Evolutionary conservation across 345 rosid genomes (phyloP).

Genomic region (Hevea brasiliensis): DNA sequence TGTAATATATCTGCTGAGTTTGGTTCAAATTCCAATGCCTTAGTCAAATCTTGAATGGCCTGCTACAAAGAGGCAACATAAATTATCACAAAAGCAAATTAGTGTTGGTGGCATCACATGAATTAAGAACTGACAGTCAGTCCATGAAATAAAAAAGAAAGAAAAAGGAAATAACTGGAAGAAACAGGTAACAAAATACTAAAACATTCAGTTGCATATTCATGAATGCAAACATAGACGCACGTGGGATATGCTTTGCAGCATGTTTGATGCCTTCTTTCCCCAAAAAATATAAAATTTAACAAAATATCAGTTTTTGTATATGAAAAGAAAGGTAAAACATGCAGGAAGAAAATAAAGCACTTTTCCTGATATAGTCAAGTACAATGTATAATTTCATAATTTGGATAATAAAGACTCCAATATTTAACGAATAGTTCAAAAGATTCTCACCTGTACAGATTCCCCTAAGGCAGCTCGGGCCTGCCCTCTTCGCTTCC

Average conservation of each 20-base stretch:
- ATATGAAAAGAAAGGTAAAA: not conserved
- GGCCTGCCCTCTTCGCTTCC: slow-evolving; percentile 99
- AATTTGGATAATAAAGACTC: slow-evolving; percentile 5
- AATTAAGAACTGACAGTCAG: slow-evolving; percentile 1
- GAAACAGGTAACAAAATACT: not conserved
- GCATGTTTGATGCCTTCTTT: slow-evolving; percentile 6
- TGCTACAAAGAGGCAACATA: slow-evolving; percentile 37
- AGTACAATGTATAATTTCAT: not conserved
- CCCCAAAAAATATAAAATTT: not conserved
- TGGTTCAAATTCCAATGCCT: slow-evolving; percentile 88
- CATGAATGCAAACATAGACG: slow-evolving; percentile 7
- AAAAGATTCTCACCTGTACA: slow-evolving; percentile 55
- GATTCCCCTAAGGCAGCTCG: slow-evolving; percentile 94
- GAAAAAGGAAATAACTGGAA: slow-evolving; percentile 1
- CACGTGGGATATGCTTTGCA: slow-evolving; percentile 2
- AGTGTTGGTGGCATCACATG: not conserved
- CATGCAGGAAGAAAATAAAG: slow-evolving; percentile 16
- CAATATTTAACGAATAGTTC: slow-evolving; percentile 8
- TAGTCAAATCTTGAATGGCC: slow-evolving; percentile 91
- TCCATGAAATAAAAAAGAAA: not conserved
- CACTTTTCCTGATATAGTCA: slow-evolving; percentile 4
- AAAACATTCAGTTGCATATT: slow-evolving; percentile 11
- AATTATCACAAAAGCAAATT: slow-evolving; percentile 1
- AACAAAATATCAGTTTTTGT: slow-evolving; percentile 6
- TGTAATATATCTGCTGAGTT: slow-evolving; percentile 83